phyloP scores from a whole-genome alignment of 371 early-diverging fungal species.

The Mucor indicus region DNA sequence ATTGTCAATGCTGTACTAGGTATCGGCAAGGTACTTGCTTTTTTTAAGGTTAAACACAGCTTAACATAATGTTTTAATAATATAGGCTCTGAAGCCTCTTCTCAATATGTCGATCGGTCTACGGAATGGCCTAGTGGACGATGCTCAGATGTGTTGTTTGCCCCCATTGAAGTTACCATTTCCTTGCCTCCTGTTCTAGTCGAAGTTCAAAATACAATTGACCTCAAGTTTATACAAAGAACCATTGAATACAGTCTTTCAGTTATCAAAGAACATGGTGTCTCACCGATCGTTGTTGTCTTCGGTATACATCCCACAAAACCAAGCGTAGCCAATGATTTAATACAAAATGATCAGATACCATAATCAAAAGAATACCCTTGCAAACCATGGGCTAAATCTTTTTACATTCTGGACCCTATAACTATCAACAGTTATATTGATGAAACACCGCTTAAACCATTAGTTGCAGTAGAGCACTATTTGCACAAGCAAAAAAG shows the following conservation, averaged over 20 bases:
- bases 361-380: slow-evolving; percentile 10
- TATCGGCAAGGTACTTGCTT: not conserved
- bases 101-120: slow-evolving; percentile 4
- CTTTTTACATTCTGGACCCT: slow-evolving; percentile 48
- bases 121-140: slow-evolving; percentile 9
- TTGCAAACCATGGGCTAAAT: slow-evolving; percentile 15
- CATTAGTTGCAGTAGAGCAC: slow-evolving; percentile 13
- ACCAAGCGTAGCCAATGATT: slow-evolving; percentile 12
- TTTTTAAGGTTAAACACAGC: not conserved
- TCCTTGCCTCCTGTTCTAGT: slow-evolving; percentile 5
- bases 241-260: slow-evolving; percentile 3
- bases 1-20: slow-evolving; percentile 5
- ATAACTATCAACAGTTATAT: slow-evolving; percentile 16
- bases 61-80: slow-evolving; percentile 2
- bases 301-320: slow-evolving; percentile 15
- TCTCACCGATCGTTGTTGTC: slow-evolving; percentile 6
- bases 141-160: slow-evolving; percentile 4
- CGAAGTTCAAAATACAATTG: slow-evolving; percentile 3
- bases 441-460: slow-evolving; percentile 11
- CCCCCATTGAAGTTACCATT: slow-evolving; percentile 2
- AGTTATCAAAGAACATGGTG: slow-evolving; percentile 6
- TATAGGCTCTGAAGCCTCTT: slow-evolving; percentile 2
- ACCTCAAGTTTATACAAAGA: slow-evolving; percentile 7
- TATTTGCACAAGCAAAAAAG: slow-evolving; percentile 13
- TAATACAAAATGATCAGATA: slow-evolving; percentile 11